Evolutionary conservation across 352 stramenopile species (phyloP).

Genomic region (Pythium utonaiense): DNA sequence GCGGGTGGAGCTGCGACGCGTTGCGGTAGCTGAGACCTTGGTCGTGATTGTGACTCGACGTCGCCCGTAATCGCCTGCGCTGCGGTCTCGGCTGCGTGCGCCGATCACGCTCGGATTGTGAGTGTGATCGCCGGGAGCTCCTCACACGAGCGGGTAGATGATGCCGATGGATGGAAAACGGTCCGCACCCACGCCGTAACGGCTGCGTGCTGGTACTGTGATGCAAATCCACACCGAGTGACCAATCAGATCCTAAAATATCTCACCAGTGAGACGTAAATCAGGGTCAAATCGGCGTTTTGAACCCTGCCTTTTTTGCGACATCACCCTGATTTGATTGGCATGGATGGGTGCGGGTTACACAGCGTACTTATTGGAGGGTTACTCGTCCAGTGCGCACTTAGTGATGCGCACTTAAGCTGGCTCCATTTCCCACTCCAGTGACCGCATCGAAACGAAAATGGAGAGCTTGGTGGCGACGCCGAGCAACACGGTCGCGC

Average conservation of each 20-base stretch:
- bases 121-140: neutral
- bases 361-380: too few relatives aligned
- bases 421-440: neutral
- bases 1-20: neutral
- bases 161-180: neutral
- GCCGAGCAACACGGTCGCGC: slow-evolving; percentile 15
- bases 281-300: too few relatives aligned
- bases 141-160: neutral
- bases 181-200: neutral
- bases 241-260: too few relatives aligned
- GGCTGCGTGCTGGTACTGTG: neutral
- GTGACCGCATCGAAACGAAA: neutral
- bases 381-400: too few relatives aligned
- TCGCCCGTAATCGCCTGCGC: neutral
- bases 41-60: neutral
- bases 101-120: neutral
- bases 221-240: too few relatives aligned
- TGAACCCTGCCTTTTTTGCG: too few relatives aligned
- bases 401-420: neutral
- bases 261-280: neutral
- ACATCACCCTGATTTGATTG: too few relatives aligned
- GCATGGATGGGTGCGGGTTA: too few relatives aligned
- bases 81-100: neutral
- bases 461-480: slow-evolving; percentile 11
- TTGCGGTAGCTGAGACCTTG: neutral